Evolutionary conservation across 2,329 filamentous ascomycete species (phyloP).

Genomic region (Trichoderma citrinoviride): DNA sequence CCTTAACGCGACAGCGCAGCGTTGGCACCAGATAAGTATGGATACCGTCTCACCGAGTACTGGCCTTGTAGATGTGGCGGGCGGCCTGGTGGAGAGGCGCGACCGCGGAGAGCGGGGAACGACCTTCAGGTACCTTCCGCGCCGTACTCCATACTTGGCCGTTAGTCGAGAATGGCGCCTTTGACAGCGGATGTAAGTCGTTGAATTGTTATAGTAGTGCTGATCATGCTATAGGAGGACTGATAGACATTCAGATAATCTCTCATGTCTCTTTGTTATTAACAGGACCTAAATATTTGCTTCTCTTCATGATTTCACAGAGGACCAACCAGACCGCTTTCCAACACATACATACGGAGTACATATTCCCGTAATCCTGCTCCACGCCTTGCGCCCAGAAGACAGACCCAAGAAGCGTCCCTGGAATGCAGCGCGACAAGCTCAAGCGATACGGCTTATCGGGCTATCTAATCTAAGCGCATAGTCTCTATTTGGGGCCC

Average conservation of each 20-base stretch:
- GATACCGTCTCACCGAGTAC: conserved; percentile 16
- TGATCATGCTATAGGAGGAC: too few species aligned
- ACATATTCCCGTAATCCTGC: too few species aligned
- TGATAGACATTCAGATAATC: too few species aligned
- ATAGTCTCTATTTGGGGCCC: background rate
- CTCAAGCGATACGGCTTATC: conserved; percentile 10
- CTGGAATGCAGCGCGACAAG: conserved; percentile 8
- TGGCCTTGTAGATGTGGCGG: background rate
- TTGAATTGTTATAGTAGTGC: background rate
- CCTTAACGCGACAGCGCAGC: conserved; percentile 11
- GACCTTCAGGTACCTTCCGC: background rate
- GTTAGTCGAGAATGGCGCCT: background rate
- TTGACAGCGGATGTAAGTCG: background rate
- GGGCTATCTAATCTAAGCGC: conserved; percentile 2
- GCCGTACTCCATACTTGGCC: background rate
- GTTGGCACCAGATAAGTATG: background rate
- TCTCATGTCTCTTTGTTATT: too few species aligned
- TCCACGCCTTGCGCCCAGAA: too few species aligned
- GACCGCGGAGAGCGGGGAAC: conserved; percentile 12
- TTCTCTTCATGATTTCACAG: too few species aligned
- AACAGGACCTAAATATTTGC: too few species aligned
- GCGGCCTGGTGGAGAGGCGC: background rate
- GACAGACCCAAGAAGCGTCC: background rate
- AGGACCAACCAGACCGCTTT: too few species aligned
- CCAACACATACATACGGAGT: too few species aligned